These are phyloP conservation scores for Bidens hawaiensis DNA, from an alignment of 140 eudicot species.

Conservation along the genomic window DNA sequence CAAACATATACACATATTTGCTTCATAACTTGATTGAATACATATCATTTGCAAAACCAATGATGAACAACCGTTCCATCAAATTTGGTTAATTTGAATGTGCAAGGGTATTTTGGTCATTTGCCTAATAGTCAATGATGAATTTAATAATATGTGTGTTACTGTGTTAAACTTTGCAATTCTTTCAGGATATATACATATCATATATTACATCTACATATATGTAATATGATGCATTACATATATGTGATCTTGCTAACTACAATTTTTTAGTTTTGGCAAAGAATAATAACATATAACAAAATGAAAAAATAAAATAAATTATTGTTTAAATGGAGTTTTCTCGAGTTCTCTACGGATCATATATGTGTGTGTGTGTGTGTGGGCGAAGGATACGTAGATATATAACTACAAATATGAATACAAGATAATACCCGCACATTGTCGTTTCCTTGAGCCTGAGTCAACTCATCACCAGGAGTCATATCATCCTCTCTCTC, in stretches of 20 bases:
- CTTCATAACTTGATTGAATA: background rate
- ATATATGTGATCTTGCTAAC: too few relatives aligned
- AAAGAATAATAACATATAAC: too few relatives aligned
- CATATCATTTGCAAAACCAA: background rate
- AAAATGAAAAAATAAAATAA: too few relatives aligned
- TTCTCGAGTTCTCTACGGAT: too few relatives aligned
- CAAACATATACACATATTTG: background rate
- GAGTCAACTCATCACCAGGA: constrained; percentile 51
- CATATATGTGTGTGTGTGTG: too few relatives aligned
- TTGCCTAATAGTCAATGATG: background rate
- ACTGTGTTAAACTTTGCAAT: background rate
- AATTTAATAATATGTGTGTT: background rate
- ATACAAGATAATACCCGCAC: constrained; percentile 40
- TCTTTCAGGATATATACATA: background rate
- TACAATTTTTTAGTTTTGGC: too few relatives aligned
- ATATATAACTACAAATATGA: background rate
- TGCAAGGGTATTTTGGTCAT: constrained; percentile 11
- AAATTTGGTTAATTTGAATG: background rate
- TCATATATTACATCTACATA: too few relatives aligned
- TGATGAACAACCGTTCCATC: background rate
- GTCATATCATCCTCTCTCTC: constrained; percentile 70
- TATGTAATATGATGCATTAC: too few relatives aligned
- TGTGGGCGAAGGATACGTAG: too few relatives aligned
- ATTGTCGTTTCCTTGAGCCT: constrained; percentile 38
- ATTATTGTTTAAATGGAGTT: too few relatives aligned